Evolutionary conservation across 306 rosid species (phyloP), one percentile per base, ranked within the genome.

Genomic region (Coriaria nepalensis): DNA sequence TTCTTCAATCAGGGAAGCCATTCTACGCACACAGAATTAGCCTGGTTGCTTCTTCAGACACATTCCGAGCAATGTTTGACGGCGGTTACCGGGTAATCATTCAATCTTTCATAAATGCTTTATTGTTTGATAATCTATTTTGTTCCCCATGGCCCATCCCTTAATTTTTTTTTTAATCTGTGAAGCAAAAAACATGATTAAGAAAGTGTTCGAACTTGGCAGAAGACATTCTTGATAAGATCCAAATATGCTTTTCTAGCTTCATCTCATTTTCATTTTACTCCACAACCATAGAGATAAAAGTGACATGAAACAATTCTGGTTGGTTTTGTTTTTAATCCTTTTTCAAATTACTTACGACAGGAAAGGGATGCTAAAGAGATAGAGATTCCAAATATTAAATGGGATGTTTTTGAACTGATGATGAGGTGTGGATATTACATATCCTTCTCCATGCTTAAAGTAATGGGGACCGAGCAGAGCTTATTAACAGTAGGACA

Each of bases 41-140:
- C 45, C 40, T 67, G 53, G 63, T 61, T 54, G 73, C 73, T 45
- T 67, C 73, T 49, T 67, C 73, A 6, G 73, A 67, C 34, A 54
- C 63, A 13, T 67, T 67, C 39, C 58, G 55, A 13, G 73, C 73
- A 33, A 68, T 67, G 68, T 59, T 61, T 47, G 52, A 59, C 7
- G 51, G 63, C 61, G 68, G 68, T 44, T 67, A 67, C 47, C 54
- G 59, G 63, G 73, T 67, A 40, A 38, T 52, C 33, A 9, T 37
- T 15, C 35, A 47, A 15, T 41, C 6, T 37, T 13, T 46, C 13
- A 8, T 1, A 5, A 7, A 40, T 11, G 9, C 40, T 42, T 6
- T n/a, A 10, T 4, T 0, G 44, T 46, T 46, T 46, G 12, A 44
- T 44, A 46, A n/a, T n/a, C n/a, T n/a, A n/a, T n/a, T n/a, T n/a